Percentiles rank a stretch among this genome's conserved stretches.
phyloP scores from a whole-genome alignment of 148 eudicot species.

The Fagopyrum homotropicum region DNA sequence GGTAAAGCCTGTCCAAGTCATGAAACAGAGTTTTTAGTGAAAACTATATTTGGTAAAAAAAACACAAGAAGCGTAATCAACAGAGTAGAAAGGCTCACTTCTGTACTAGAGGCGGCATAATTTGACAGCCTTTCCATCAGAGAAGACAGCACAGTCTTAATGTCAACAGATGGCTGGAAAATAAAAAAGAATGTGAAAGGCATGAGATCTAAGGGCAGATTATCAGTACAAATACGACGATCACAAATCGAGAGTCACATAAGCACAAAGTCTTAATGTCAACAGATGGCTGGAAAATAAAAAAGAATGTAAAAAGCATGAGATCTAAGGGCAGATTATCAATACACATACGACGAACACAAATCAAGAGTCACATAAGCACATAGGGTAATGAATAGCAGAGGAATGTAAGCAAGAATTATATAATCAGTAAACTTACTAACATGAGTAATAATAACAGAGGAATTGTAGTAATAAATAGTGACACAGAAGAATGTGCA shows the following conservation, averaged over 20 bases:
- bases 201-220: background rate
- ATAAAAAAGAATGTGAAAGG: background rate
- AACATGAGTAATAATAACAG: too few species aligned
- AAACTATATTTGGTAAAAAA: constrained; percentile 17
- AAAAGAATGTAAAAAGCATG: background rate
- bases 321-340: background rate
- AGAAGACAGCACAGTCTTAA: constrained; percentile 83
- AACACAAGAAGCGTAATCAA: constrained; percentile 10
- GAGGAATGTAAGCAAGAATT: too few species aligned
- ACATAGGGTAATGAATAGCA: too few species aligned
- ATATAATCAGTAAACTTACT: too few species aligned
- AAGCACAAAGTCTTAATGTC: constrained; percentile 75
- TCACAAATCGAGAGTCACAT: too few species aligned
- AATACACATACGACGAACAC: background rate
- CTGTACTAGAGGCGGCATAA: constrained; percentile 91
- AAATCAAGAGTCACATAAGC: too few species aligned
- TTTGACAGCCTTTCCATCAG: constrained; percentile 95
- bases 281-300: constrained; percentile 58
- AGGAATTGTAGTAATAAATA: too few species aligned
- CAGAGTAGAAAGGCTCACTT: constrained; percentile 42
- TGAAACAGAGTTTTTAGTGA: background rate
- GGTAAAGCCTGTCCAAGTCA: constrained; percentile 66
- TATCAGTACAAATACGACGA: background rate
- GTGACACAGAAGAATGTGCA: too few species aligned
- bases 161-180: constrained; percentile 80